phyloP scores from a whole-genome alignment of 768 basidiomycete genomes.

The Lyophyllum shimeji region DNA sequence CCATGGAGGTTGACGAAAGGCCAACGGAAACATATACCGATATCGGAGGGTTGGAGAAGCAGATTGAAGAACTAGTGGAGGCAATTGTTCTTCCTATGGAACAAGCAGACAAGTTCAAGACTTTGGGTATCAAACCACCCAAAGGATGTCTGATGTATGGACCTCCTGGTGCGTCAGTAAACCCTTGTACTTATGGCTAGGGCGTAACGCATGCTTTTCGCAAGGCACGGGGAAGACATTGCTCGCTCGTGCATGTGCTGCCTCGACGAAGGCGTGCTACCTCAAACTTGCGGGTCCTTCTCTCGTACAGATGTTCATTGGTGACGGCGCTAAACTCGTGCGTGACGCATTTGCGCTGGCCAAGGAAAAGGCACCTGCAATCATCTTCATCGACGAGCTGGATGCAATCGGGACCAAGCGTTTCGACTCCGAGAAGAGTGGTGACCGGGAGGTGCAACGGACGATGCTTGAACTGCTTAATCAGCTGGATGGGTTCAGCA shows the following conservation, averaged over 20 bases:
- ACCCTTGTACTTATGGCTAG: not conserved
- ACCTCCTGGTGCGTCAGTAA: slow-evolving; percentile 71
- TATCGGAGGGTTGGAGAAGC: slow-evolving; percentile 98
- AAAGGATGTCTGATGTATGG: slow-evolving; percentile 99
- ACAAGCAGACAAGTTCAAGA: slow-evolving; percentile 98
- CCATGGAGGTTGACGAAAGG: slow-evolving; percentile 99
- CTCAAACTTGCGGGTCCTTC: slow-evolving; percentile 97
- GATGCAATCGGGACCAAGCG: slow-evolving; percentile 99
- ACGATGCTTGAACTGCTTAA: slow-evolving; percentile 99
- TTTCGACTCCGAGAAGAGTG: slow-evolving; percentile 98
- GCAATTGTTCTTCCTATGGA: slow-evolving; percentile 99
- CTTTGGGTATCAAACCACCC: slow-evolving; percentile 94
- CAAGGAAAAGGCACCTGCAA: slow-evolving; percentile 97
- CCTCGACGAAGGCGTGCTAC: slow-evolving; percentile 97
- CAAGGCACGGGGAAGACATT: slow-evolving; percentile 94
- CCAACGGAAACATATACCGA: slow-evolving; percentile 97
- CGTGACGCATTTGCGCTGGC: slow-evolving; percentile 98
- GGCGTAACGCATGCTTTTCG: slow-evolving; percentile 4
- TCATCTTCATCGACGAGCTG: slow-evolving; percentile 98
- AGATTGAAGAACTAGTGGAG: slow-evolving; percentile 98
- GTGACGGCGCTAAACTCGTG: slow-evolving; percentile 98
- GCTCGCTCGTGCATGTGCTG: slow-evolving; percentile 95
- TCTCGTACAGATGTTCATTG: slow-evolving; percentile 99
- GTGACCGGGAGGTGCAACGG: slow-evolving; percentile 98
- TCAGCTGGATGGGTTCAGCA: slow-evolving; percentile 96